Conservation (phyloP, 2,329 filamentous ascomycete species). For the Penicillium sp. region DNA sequence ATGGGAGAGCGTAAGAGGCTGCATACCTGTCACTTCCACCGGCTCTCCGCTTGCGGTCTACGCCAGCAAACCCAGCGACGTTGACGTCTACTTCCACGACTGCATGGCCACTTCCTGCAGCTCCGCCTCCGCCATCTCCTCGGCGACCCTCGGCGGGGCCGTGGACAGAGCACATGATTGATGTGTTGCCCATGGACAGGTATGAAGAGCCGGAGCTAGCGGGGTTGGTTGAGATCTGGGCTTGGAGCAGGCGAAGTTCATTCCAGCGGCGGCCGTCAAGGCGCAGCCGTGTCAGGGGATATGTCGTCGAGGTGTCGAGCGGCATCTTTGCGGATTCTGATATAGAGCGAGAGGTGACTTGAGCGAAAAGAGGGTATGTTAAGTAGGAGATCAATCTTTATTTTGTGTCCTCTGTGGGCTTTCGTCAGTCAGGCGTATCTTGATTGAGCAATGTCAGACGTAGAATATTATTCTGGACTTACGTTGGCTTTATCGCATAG, state of each 20-base stretch:
- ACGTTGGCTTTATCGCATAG: constrained; percentile 1
- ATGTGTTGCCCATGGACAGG: constrained; percentile 96
- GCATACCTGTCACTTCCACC: constrained; percentile 72
- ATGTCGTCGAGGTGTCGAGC: constrained; percentile 89
- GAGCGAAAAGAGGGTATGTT: not conserved
- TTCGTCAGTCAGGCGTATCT: not conserved
- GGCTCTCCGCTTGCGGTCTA: constrained; percentile 75
- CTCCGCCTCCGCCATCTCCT: constrained; percentile 47
- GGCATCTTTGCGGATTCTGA: constrained; percentile 62
- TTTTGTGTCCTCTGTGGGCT: not conserved
- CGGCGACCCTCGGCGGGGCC: constrained; percentile 73
- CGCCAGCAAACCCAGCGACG: constrained; percentile 81
- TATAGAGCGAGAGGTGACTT: not conserved
- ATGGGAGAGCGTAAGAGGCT: not conserved
- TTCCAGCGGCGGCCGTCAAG: constrained; percentile 92
- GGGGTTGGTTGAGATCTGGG: constrained; percentile 87
- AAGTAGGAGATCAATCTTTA: not conserved
- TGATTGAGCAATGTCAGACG: not conserved
- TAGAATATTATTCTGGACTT: not conserved
- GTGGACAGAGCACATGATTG: constrained; percentile 88
- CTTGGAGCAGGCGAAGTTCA: constrained; percentile 84
- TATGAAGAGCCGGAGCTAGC: constrained; percentile 91
- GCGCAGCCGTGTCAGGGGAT: constrained; percentile 79
- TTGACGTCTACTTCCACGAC: constrained; percentile 78
- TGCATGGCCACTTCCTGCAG: constrained; percentile 53